Percentiles rank a stretch among this genome's conserved stretches.
Evolutionary conservation across 257 asterid genomes (phyloP).

Genomic region (Scutellaria galericulata): DNA sequence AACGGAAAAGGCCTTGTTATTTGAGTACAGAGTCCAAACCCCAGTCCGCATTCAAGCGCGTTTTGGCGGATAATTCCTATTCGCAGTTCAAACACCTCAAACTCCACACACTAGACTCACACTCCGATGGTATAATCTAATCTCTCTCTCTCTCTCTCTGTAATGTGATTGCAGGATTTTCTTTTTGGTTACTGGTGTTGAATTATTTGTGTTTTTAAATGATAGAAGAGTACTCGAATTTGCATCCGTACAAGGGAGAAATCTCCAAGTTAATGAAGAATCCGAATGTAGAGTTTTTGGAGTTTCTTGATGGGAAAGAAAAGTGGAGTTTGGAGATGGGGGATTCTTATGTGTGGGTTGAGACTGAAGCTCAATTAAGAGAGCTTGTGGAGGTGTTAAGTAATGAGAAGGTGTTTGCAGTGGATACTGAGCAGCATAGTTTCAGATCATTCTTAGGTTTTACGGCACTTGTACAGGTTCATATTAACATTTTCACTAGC

Average conservation of each 20-base stretch:
- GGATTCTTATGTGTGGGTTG: conserved; percentile 67
- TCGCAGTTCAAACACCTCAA: conserved; percentile 82
- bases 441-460: conserved; percentile 87
- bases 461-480: conserved; percentile 91
- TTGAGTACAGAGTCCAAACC: conserved; percentile 67
- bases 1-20: conserved; percentile 56
- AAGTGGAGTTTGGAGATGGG: conserved; percentile 49
- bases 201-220: conserved; percentile 23
- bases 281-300: conserved; percentile 53
- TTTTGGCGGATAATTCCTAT: conserved; percentile 81
- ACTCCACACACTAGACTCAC: conserved; percentile 35
- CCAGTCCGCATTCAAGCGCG: conserved; percentile 70
- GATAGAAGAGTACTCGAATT: conserved; percentile 55
- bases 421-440: conserved; percentile 95
- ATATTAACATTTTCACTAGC: conserved; percentile 7
- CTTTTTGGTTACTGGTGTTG: not conserved
- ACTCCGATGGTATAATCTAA: conserved; percentile 44
- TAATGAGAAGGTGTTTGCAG: conserved; percentile 74
- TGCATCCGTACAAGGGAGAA: conserved; percentile 79
- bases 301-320: conserved; percentile 48
- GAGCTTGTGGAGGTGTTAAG: conserved; percentile 69
- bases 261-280: conserved; percentile 61
- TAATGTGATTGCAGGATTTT: not conserved
- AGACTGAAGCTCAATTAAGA: conserved; percentile 54
- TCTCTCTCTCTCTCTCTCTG: not conserved